phyloP scores from a whole-genome alignment of 2,329 filamentous ascomycete genomes.

The Helminthosporium solani region DNA sequence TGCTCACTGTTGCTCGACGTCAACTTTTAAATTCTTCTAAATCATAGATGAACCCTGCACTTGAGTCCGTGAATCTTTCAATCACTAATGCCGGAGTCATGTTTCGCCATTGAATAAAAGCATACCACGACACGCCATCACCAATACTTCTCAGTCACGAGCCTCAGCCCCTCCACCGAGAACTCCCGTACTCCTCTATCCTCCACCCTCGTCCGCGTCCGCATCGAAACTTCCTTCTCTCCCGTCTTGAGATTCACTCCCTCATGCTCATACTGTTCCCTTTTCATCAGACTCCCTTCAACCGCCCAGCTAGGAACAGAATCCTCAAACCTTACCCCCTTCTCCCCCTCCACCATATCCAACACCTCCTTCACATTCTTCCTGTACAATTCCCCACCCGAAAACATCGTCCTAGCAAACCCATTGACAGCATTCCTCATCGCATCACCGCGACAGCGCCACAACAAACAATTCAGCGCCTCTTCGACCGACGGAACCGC shows the following conservation, averaged over 20 bases:
- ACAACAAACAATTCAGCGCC: conserved; percentile 32
- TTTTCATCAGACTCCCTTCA: conserved; percentile 33
- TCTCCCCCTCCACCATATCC: conserved; percentile 26
- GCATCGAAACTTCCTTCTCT: conserved; percentile 18
- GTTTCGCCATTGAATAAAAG: too few species aligned
- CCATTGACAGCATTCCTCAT: conserved; percentile 29
- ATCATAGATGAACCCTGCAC: too few species aligned
- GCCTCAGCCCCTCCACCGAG: conserved; percentile 21
- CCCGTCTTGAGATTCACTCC: conserved; percentile 32
- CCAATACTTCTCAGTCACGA: conserved; percentile 31
- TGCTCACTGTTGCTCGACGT: too few species aligned
- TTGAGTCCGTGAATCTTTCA: background rate
- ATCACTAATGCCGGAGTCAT: too few species aligned
- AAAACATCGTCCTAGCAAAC: conserved; percentile 32
- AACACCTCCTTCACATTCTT: conserved; percentile 25
- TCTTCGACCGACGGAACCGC: conserved; percentile 26
- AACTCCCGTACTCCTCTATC: conserved; percentile 29
- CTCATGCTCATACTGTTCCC: conserved; percentile 32
- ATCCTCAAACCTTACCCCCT: conserved; percentile 25
- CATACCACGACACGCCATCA: too few species aligned
- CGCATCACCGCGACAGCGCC: conserved; percentile 35
- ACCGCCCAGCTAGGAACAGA: conserved; percentile 35
- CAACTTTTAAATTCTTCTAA: too few species aligned
- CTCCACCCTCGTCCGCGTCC: conserved; percentile 27
- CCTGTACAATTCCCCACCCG: conserved; percentile 25